phyloP scores from a whole-genome alignment of 2,329 filamentous ascomycete genomes.

The Phaeosphaeria sp. region DNA sequence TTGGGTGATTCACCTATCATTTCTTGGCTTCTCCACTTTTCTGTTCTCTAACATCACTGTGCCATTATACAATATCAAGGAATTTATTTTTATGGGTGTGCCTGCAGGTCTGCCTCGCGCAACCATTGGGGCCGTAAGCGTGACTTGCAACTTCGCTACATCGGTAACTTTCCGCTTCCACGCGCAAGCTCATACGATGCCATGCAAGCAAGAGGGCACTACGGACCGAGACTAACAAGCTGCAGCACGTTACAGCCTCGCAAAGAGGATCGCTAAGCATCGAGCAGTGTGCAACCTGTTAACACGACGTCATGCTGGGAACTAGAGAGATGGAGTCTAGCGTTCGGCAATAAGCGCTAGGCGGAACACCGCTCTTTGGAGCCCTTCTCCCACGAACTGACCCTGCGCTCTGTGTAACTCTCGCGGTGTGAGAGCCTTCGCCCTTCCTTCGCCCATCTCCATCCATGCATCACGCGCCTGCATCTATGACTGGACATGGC shows the following conservation, averaged over 20 bases:
- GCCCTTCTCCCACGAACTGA: constrained; percentile 10
- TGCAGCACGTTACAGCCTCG: constrained; percentile 7
- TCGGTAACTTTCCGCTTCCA: constrained; percentile 4
- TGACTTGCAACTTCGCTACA: background rate
- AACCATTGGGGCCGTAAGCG: constrained; percentile 6
- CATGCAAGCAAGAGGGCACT: background rate
- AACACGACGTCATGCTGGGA: constrained; percentile 27
- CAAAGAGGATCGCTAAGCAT: constrained; percentile 10
- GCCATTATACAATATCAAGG: constrained; percentile 7
- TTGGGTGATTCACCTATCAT: background rate
- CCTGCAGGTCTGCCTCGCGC: constrained; percentile 24
- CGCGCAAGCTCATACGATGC: background rate
- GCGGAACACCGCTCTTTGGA: constrained; percentile 36
- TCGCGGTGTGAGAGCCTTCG: constrained; percentile 42
- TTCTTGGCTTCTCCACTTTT: constrained; percentile 2
- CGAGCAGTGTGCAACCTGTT: background rate
- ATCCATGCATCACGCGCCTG: constrained; percentile 6
- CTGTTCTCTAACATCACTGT: background rate
- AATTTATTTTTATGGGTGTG: constrained; percentile 15
- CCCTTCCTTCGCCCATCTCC: constrained; percentile 12
- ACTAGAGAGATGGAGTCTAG: constrained; percentile 6
- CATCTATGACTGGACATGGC: constrained; percentile 11
- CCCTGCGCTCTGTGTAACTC: constrained; percentile 10
- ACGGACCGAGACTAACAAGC: constrained; percentile 1
- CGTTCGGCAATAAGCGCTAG: constrained; percentile 12